phyloP scores from a whole-genome alignment of 331 rosid genomes.

The Quercus lobata region DNA sequence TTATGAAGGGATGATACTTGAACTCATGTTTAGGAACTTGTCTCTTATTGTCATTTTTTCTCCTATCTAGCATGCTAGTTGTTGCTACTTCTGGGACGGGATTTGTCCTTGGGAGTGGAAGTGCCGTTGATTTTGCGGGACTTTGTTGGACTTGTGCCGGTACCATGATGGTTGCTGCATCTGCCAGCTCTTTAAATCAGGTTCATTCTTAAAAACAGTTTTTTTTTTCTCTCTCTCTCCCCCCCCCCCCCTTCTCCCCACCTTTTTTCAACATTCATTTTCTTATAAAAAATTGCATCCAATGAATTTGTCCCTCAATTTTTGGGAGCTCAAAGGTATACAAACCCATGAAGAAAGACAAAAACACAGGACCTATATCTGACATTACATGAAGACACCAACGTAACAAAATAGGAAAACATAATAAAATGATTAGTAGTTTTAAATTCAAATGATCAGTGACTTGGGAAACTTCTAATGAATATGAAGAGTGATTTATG shows the following conservation, averaged over 20 bases:
- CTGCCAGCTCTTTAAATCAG: slow-evolving; percentile 94
- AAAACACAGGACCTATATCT: too few relatives aligned
- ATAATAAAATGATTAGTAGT: background rate
- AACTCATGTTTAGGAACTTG: background rate
- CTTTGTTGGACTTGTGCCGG: slow-evolving; percentile 89
- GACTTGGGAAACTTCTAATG: too few relatives aligned
- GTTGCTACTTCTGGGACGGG: slow-evolving; percentile 98
- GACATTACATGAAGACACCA: too few relatives aligned
- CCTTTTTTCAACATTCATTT: background rate
- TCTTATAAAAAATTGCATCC: too few relatives aligned
- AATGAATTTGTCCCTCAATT: background rate
- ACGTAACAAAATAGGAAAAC: too few relatives aligned
- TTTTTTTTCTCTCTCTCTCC: background rate
- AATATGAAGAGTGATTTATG: too few relatives aligned
- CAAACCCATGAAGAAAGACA: too few relatives aligned
- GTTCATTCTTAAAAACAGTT: slow-evolving; percentile 30
- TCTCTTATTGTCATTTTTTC: background rate
- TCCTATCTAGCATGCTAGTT: slow-evolving; percentile 69
- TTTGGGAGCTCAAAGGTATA: background rate
- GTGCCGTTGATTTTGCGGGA: slow-evolving; percentile 50
- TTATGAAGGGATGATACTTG: background rate
- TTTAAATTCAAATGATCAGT: background rate
- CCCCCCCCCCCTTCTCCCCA: too few relatives aligned
- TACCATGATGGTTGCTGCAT: slow-evolving; percentile 98
- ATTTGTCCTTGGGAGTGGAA: slow-evolving; percentile 77